Base-by-base conservation (phyloP, 345 rosid species). In the Anacardium occidentale region DNA sequence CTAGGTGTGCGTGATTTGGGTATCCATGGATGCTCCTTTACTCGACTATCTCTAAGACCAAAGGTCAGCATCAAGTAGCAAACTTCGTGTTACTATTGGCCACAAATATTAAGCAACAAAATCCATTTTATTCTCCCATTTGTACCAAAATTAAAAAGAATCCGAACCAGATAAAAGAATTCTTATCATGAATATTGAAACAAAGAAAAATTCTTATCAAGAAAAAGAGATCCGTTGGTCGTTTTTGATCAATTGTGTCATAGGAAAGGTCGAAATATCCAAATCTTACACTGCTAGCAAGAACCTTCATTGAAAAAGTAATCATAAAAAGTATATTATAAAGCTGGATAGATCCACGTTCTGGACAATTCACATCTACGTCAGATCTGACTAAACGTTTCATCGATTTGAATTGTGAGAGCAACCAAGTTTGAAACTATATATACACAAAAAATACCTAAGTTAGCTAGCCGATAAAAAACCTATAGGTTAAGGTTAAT, bases 301-400 rank as follows among this genome's bases (percentile, higher is more conserved):
- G 80, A 74, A 73, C 11, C 50, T 78, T 74, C 80, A 69, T 14
- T 20, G 68, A 72, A 78, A 21, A 44, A 6, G 29, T 67, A 25
- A 40, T 11, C 7, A n/a, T n/a, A 8, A 4, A 12, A 15, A 2
- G 13, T 7, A 53, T 20, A 42, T 13, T 5, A 12, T 54, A 14
- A 2, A 2, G 10, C 44, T 13, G 32, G 57, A 58, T 71, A 67
- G 61, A 61, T 50, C 50, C 60, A 50, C 51, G 59, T 62, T 61
- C 52, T 50, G 3, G 20, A 26, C 20, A 18, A 45, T 26, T 29
- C 18, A 47, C 37, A 11, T 12, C 51, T 1, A 54, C 64, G 55
- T 57, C 73, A 17, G 54, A 57, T 57, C 53, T 57, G 63, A 56
- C 73, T 10, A 12, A 7, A 29, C 29, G 2, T 56, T n/a, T 68